Conservation (phyloP, 108 stramenopile species). For the Nitzschia sp. region DNA sequence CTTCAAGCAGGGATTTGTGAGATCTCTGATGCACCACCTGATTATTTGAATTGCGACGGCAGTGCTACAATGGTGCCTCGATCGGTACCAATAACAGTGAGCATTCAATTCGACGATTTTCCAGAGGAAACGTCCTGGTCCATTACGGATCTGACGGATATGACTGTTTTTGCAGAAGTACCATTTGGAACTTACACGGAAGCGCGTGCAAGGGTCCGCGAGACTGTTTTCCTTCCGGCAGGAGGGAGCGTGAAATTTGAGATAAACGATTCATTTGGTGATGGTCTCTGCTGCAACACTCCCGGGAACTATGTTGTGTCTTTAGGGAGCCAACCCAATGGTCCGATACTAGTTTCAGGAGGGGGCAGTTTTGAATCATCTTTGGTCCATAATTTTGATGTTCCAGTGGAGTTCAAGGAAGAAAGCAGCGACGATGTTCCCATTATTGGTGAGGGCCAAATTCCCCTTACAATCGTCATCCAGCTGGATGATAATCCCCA, state of each 20-base stretch:
- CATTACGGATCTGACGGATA: neutral
- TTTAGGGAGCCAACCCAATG: conserved; percentile 14
- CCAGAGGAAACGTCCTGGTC: conserved; percentile 42
- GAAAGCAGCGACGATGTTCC: neutral
- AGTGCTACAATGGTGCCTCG: neutral
- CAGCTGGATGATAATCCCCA: conserved; percentile 31
- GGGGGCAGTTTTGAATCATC: conserved; percentile 18
- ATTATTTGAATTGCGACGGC: conserved; percentile 41
- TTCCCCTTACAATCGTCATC: conserved; percentile 35
- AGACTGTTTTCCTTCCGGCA: conserved; percentile 31
- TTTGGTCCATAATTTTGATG: conserved; percentile 5
- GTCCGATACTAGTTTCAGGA: conserved; percentile 17
- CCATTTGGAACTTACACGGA: conserved; percentile 4
- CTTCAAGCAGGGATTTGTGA: conserved; percentile 47
- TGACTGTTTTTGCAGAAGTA: conserved; percentile 6
- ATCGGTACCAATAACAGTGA: conserved; percentile 29
- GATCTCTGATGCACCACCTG: conserved; percentile 46
- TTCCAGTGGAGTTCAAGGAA: conserved; percentile 17
- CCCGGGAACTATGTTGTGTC: conserved; percentile 27
- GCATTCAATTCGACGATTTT: conserved; percentile 32
- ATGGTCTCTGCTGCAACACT: conserved; percentile 44
- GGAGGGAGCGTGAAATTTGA: conserved; percentile 24
- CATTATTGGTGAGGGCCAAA: conserved; percentile 31
- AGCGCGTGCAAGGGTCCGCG: neutral
- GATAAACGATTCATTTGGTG: conserved; percentile 29